Percentiles rank a stretch among this genome's conserved stretches.
These are phyloP conservation scores for Cubamyces sp. DNA, from an alignment of 768 basidiomycete genomes.

Conservation along the genomic window DNA sequence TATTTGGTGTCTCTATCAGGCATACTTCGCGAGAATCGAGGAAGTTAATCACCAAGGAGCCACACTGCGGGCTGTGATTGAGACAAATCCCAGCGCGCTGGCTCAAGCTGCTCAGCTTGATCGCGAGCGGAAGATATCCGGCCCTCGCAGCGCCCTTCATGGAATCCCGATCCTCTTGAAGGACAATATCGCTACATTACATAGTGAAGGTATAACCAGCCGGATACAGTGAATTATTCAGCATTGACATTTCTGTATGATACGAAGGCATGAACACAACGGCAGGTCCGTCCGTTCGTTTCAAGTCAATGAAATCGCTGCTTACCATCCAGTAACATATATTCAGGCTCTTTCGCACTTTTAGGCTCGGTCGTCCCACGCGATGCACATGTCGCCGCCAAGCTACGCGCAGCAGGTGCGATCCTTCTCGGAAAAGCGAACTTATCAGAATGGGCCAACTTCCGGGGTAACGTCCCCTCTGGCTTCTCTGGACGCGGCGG, in stretches of 20 bases:
- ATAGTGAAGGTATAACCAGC: constrained; percentile 38
- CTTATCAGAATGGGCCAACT: constrained; percentile 49
- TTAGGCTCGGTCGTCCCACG: constrained; percentile 38
- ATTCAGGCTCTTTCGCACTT: constrained; percentile 39
- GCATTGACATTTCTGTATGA: not conserved
- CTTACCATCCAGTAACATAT: not conserved
- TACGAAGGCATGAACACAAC: constrained; percentile 38
- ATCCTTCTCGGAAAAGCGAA: constrained; percentile 48
- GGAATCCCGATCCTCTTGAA: constrained; percentile 42
- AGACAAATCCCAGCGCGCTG: constrained; percentile 57
- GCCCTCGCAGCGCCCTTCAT: constrained; percentile 37
- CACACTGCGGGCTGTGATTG: constrained; percentile 58
- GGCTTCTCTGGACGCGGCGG: constrained; percentile 54
- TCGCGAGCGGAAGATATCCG: constrained; percentile 27
- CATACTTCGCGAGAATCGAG: constrained; percentile 66
- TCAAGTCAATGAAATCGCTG: no score
- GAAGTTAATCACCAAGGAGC: constrained; percentile 67
- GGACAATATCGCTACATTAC: constrained; percentile 40
- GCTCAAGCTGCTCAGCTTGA: constrained; percentile 49
- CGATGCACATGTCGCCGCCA: constrained; percentile 36
- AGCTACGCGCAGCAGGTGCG: constrained; percentile 38
- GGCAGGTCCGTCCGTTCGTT: constrained; percentile 25
- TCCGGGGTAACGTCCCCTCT: constrained; percentile 41
- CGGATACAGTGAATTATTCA: no score
- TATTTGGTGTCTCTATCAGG: constrained; percentile 40